Conservation (phyloP, 1,284 basidiomycete genomes). For the Leccinum angustisporum region DNA sequence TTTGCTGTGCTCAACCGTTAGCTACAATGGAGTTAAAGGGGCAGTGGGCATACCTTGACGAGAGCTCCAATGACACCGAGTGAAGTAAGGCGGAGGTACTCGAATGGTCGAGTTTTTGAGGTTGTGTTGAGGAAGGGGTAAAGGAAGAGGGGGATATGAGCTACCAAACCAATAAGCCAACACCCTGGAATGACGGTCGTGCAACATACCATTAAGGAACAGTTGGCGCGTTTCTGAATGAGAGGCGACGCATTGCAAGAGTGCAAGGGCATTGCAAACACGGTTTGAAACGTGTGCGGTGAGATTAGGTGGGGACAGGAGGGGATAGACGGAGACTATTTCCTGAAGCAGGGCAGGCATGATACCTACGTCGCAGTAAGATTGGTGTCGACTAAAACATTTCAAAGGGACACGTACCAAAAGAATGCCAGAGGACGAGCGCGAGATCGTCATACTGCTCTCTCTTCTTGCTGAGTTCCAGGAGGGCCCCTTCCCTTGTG, state of each 20-base stretch:
- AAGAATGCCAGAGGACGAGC: conserved; percentile 97
- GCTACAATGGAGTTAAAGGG: neutral
- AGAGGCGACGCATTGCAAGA: conserved; percentile 96
- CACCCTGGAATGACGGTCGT: neutral
- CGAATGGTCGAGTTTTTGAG: conserved; percentile 97
- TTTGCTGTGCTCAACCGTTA: conserved; percentile 63
- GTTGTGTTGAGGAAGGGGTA: conserved; percentile 99
- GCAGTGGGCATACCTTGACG: conserved; percentile 69
- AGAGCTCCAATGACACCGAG: conserved; percentile 98
- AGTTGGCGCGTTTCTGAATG: conserved; percentile 92
- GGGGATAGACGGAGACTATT: conserved; percentile 97
- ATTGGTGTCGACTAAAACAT: conserved; percentile 2
- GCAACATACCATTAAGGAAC: conserved; percentile 78
- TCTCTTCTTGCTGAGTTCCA: conserved; percentile 98
- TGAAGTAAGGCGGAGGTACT: conserved; percentile 96
- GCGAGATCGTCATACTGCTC: conserved; percentile 99
- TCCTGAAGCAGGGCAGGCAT: conserved; percentile 99
- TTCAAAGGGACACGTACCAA: conserved; percentile 62
- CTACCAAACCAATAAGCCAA: conserved; percentile 43
- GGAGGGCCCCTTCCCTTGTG: conserved; percentile 82
- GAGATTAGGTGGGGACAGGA: conserved; percentile 93
- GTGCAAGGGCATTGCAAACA: conserved; percentile 97
- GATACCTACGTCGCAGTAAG: conserved; percentile 60
- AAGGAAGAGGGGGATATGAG: conserved; percentile 97
- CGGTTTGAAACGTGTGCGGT: conserved; percentile 99